Conservation (phyloP, 1,284 basidiomycete genomes). For the Apiotrichum sp. region DNA sequence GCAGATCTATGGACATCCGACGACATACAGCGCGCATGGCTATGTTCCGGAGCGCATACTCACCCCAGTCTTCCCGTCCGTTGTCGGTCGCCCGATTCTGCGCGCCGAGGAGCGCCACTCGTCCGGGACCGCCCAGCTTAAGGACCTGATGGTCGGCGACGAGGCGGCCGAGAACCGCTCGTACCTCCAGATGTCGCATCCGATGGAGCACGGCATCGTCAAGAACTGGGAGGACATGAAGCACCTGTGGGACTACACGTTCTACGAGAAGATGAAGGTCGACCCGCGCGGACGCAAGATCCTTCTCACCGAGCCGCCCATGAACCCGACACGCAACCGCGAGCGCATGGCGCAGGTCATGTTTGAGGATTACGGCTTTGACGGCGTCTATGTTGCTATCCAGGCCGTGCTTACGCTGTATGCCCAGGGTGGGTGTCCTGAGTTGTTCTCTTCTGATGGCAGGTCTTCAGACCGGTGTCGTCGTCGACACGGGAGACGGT, state of each 20-base stretch:
- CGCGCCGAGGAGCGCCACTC: conserved; percentile 88
- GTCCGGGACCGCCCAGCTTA: conserved; percentile 65
- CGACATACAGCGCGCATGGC: no score
- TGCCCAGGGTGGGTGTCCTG: conserved; percentile 70
- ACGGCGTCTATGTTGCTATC: conserved; percentile 94
- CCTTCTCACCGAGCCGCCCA: conserved; percentile 96
- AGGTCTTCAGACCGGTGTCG: conserved; percentile 97
- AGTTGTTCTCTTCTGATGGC: conserved; percentile 19
- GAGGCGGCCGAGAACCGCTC: conserved; percentile 91
- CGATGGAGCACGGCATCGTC: conserved; percentile 99
- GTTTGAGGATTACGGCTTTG: conserved; percentile 98
- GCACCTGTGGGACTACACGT: conserved; percentile 97
- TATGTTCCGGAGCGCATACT: no score
- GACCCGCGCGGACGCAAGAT: conserved; percentile 85
- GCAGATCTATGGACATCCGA: no score
- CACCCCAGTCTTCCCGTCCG: conserved; percentile 79
- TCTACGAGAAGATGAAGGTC: conserved; percentile 87
- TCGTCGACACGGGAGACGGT: conserved; percentile 98
- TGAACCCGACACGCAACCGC: conserved; percentile 94
- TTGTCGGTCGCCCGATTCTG: conserved; percentile 92
- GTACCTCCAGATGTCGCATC: conserved; percentile 93
- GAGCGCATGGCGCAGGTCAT: conserved; percentile 96
- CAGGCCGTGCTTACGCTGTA: conserved; percentile 97
- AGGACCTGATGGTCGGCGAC: conserved; percentile 97
- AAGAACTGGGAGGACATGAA: conserved; percentile 99